phyloP scores from a whole-genome alignment of 257 asterid species.

The Lithospermum erythrorhizon region DNA sequence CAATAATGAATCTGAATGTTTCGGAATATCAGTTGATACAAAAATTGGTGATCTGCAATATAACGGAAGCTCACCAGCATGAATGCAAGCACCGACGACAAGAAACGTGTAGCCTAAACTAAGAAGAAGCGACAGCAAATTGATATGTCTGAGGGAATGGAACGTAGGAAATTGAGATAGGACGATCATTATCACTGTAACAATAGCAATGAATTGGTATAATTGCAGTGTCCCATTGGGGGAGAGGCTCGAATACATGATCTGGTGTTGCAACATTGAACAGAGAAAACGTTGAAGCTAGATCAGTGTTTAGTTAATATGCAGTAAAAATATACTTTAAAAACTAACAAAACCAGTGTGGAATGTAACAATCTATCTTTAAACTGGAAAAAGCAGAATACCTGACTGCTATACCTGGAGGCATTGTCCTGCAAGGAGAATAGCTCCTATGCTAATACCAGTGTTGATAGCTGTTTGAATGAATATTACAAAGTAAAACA shows the following conservation, averaged over 20 bases:
- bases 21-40: background rate
- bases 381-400: background rate
- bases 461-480: conserved; percentile 88
- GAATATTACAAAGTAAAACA: conserved; percentile 79
- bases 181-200: conserved; percentile 63
- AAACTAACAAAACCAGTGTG: too few species aligned
- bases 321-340: too few species aligned
- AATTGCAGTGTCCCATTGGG: conserved; percentile 65
- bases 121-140: conserved; percentile 62
- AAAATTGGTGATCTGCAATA: background rate
- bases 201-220: conserved; percentile 84
- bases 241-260: conserved; percentile 66
- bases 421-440: conserved; percentile 84
- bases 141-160: conserved; percentile 93
- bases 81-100: conserved; percentile 82
- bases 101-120: conserved; percentile 77
- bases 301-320: too few species aligned
- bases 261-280: conserved; percentile 30
- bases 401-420: conserved; percentile 54
- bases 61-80: conserved; percentile 39
- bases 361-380: background rate
- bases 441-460: conserved; percentile 76
- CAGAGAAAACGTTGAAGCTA: conserved; percentile 6
- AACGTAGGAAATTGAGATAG: conserved; percentile 90
- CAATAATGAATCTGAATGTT: background rate